Evolutionary conservation across 768 basidiomycete genomes (phyloP).

Genomic region (Lactarius sanguifluus): DNA sequence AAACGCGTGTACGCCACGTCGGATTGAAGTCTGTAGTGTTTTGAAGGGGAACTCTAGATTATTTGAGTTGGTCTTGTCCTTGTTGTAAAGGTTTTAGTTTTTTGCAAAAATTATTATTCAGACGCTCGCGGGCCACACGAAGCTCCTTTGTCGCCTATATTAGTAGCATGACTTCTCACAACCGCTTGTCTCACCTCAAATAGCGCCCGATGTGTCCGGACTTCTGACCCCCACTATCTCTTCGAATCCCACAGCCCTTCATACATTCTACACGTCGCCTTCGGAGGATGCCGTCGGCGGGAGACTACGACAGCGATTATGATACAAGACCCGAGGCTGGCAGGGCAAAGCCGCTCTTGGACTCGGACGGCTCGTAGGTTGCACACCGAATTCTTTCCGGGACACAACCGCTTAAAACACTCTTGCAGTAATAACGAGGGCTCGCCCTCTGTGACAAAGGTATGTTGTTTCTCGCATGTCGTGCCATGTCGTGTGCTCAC

Average conservation of each 20-base stretch:
- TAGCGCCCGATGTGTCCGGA: conserved; percentile 5
- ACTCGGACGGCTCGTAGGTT: conserved; percentile 28
- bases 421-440: conserved; percentile 12
- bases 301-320: conserved; percentile 25
- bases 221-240: not conserved
- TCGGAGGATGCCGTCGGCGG: conserved; percentile 16
- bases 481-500: not conserved
- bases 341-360: conserved; percentile 13
- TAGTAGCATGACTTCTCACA: not conserved
- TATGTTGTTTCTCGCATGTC: not conserved
- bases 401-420: too few relatives aligned
- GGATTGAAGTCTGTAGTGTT: not conserved
- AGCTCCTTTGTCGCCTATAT: conserved; percentile 22
- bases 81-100: conserved; percentile 10
- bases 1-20: conserved; percentile 40
- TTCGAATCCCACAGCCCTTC: not conserved
- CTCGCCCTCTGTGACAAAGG: conserved; percentile 1
- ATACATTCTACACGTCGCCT: conserved; percentile 1
- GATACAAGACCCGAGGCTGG: conserved; percentile 26
- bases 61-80: conserved; percentile 5
- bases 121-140: not conserved
- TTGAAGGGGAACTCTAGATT: not conserved
- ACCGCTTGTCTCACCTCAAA: conserved; percentile 11
- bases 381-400: not conserved
- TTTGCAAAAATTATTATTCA: not conserved